phyloP scores from a whole-genome alignment of 352 stramenopile species.

The Phytopythium vexans region DNA sequence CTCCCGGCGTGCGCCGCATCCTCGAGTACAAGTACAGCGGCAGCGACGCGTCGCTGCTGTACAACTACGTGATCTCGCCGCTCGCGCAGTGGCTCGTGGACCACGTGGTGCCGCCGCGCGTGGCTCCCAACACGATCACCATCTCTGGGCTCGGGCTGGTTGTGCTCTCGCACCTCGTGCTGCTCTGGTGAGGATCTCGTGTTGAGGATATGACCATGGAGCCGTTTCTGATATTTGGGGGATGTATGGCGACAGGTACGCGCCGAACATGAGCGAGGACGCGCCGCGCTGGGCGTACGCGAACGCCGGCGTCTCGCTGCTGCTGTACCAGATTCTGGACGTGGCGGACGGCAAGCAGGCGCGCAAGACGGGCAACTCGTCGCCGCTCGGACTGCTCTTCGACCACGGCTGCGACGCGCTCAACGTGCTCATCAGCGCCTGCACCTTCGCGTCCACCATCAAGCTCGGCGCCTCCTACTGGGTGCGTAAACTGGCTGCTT shows the following conservation, averaged over 20 bases:
- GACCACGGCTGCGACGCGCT: slow-evolving; percentile 85
- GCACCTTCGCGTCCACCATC: slow-evolving; percentile 83
- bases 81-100: slow-evolving; percentile 74
- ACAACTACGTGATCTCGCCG: slow-evolving; percentile 82
- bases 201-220: slow-evolving; percentile 30
- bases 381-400: slow-evolving; percentile 78
- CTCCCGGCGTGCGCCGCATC: slow-evolving; percentile 64
- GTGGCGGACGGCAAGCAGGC: slow-evolving; percentile 86
- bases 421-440: slow-evolving; percentile 81
- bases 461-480: slow-evolving; percentile 80
- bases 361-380: slow-evolving; percentile 85
- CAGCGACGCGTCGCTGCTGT: slow-evolving; percentile 76
- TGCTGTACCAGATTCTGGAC: slow-evolving; percentile 84
- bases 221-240: slow-evolving; percentile 28
- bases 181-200: slow-evolving; percentile 48
- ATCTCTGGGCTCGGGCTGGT: slow-evolving; percentile 72
- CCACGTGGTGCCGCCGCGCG: slow-evolving; percentile 56
- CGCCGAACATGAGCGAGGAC: slow-evolving; percentile 82
- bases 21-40: slow-evolving; percentile 85
- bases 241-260: slow-evolving; percentile 30
- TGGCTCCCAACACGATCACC: slow-evolving; percentile 84
- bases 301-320: slow-evolving; percentile 53
- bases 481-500: slow-evolving; percentile 47
- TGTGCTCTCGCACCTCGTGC: slow-evolving; percentile 66
- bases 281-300: slow-evolving; percentile 75